Base-by-base conservation (phyloP, 148 eudicot genomes). In the Dianthus caryophyllus region DNA sequence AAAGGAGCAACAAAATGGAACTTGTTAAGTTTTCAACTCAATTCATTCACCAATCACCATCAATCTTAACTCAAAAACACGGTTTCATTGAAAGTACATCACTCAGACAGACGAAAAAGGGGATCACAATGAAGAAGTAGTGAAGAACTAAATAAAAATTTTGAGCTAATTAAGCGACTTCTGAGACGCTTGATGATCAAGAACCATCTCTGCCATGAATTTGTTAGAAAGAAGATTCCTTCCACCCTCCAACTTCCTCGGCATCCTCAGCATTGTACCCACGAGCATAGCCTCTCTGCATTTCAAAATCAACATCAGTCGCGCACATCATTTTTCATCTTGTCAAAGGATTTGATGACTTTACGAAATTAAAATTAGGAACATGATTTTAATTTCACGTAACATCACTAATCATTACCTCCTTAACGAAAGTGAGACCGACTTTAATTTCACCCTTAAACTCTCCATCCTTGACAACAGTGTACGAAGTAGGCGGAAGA, bases 171-270 rank as follows among this genome's bases (percentile, higher is more conserved):
- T 16, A 8, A 31, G 22, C 62, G 3, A 17, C 62, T 57, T 57
- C 22, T 30, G 61, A n/a, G 47, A 61, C 38, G 64, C 36, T 61
- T 46, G 21, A 36, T 61, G 27, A 61, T 27, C 66, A 54, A 57
- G 31, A 24, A 39, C 1, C 17, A 20, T 31, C 14, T 33, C 26
- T n/a, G 29, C 53, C 16, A 71, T 29, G 41, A 59, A 13, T 70
- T 50, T 24, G 2, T 62, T 63, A 43, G 31, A 21, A 52, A 68
- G 57, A 78, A 70, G 97, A 90, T 58, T 82, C 58, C 68, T 73
- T 84, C 94, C 94, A 90, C 67, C 97, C 94, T 41, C 97, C 91
- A 46, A 65, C 38, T 73, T 80, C 79, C 75, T 79, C 89, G 20
- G 56, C 82, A 17, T 66, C 71, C 75, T 79, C 89, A 24, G 56